Evolutionary conservation across 306 rosid species (phyloP), one percentile per base, ranked within the genome.

Genomic region (Ormosia emarginata): DNA sequence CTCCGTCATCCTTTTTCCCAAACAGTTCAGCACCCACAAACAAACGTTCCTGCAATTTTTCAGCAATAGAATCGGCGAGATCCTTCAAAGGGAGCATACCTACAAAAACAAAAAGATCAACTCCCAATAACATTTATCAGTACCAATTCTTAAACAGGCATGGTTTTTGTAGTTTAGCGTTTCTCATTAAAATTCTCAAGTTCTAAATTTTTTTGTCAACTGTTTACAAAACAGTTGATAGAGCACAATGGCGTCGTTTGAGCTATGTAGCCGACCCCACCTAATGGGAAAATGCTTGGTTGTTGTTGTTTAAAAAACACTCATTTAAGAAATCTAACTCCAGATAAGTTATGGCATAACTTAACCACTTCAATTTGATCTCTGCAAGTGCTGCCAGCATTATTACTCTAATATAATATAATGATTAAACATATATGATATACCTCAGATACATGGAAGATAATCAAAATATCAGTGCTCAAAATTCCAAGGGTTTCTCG

Each of bases 71-170:
- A 66, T 92, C 89, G 0, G 98, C 95, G 33, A 95, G 99, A 56
- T 90, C 99, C 88, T 82, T 95, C 90, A 95, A 86, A 57, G 98
- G 88, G 63, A 93, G 90, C 93, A 77, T 86, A 84, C 97, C 99
- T 95, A 87, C 82, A 74, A 68, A 36, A 82, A 39, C 41, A 87
- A 74, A 77, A 36, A 73, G 24, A 68, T 71, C 80, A 81, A 64
- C 68, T 18, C 47, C 46, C 47, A 56, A 49, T 10, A 69, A 68
- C 7, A 50, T 58, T 76, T 76, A 7, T 37, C 37, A 9, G 37
- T 18, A 59, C 69, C 75, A 43, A 56, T 53, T 76, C 79, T 74
- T 56, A 65, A 61, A 32, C 44, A 71, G 6, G 37, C 53, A 64
- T 57, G 18, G 24, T 14, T 64, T 66, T 36, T 55, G 47, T 24